phyloP scores from a whole-genome alignment of 225 moss, liverwort and hornwort species.

The Straminergon stramineum region DNA sequence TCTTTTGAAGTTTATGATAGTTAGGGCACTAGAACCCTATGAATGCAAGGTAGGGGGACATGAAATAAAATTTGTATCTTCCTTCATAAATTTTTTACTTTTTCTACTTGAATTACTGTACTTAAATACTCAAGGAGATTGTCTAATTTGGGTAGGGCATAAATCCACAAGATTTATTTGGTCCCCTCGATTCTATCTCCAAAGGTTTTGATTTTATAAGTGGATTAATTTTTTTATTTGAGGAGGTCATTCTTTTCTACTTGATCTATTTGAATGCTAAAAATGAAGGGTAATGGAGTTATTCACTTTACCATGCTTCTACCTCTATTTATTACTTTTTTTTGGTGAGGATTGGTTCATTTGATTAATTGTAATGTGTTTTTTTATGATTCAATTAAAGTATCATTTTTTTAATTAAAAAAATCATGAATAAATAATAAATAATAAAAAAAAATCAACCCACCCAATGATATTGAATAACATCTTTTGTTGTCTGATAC shows the following conservation, averaged over 20 bases:
- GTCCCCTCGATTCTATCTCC: accelerated
- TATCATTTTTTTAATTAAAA: not conserved
- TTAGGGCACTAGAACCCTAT: not conserved
- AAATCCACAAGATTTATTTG: accelerated
- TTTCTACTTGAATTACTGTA: not conserved
- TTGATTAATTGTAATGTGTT: too few relatives aligned
- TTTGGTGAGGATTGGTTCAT: not conserved
- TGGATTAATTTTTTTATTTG: not conserved
- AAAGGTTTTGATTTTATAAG: not conserved
- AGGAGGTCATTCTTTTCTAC: not conserved
- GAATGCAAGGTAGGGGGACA: accelerated
- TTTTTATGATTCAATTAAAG: not conserved
- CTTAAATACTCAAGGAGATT: not conserved
- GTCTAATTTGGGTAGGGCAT: not conserved
- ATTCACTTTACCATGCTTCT: not conserved
- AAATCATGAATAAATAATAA: too few relatives aligned
- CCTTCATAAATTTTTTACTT: too few relatives aligned
- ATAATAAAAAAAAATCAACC: too few relatives aligned
- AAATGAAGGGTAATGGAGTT: not conserved
- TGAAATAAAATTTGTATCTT: not conserved
- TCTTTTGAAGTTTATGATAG: not conserved
- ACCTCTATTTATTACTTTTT: not conserved
- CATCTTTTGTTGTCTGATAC: too few relatives aligned
- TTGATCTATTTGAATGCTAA: not conserved
- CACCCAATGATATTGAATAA: too few relatives aligned